Evolutionary conservation across 148 eudicot genomes (phyloP).

Genomic region (Cornus kousa): DNA sequence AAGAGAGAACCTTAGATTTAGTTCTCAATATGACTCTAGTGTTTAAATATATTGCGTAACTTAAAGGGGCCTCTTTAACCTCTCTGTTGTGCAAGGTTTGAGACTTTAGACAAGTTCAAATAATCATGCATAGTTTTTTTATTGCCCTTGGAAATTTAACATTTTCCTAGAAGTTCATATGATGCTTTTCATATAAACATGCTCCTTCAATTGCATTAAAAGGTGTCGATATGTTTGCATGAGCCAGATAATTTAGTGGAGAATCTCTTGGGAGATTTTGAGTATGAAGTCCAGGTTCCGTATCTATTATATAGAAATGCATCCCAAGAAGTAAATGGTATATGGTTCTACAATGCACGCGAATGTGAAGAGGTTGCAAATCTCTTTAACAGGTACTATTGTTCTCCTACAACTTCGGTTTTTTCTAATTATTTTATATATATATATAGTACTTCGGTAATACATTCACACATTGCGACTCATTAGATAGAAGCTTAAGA

Average conservation of each 20-base stretch:
- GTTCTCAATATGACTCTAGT: not conserved
- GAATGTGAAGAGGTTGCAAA: conserved; percentile 82
- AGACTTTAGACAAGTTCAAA: not conserved
- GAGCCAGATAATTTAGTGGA: conserved; percentile 75
- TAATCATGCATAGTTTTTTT: not conserved
- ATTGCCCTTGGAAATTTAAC: not conserved
- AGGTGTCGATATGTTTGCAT: not conserved
- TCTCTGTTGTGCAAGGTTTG: not conserved
- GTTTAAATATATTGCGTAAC: not conserved
- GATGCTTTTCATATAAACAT: not conserved
- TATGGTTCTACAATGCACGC: conserved; percentile 75
- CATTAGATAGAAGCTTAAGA: not conserved
- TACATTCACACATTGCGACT: not conserved
- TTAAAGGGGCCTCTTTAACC: not conserved
- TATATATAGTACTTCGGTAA: not conserved
- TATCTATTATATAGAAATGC: conserved; percentile 74
- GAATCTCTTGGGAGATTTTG: conserved; percentile 76
- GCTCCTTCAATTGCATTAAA: not conserved
- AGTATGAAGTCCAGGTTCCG: conserved; percentile 71
- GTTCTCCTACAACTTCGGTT: not conserved
- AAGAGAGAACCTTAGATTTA: not conserved
- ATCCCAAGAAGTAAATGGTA: conserved; percentile 73
- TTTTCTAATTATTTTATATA: not conserved
- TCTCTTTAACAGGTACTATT: conserved; percentile 62
- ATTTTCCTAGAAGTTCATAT: not conserved